Evolutionary conservation across 2,329 filamentous ascomycete genomes (phyloP).

Genomic region (Chrysoporthe austroafricana): DNA sequence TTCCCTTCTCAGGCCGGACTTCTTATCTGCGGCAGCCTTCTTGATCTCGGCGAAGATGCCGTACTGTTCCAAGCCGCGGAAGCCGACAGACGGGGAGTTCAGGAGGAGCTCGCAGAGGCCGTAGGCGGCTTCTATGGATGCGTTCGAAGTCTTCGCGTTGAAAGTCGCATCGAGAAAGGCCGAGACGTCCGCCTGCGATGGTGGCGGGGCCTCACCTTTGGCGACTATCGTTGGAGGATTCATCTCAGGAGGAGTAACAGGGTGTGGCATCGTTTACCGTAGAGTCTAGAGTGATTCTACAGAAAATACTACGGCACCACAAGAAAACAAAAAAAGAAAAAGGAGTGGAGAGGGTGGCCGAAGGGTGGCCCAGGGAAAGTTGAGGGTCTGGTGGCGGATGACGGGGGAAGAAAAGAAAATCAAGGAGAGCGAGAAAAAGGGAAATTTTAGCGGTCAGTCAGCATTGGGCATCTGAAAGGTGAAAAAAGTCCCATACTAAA

Average conservation of each 20-base stretch:
- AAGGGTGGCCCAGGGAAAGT: constrained; percentile 19
- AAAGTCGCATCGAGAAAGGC: constrained; percentile 70
- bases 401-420: neutral
- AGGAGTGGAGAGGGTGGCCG: constrained; percentile 29
- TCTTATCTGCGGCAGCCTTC: constrained; percentile 90
- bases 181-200: constrained; percentile 68
- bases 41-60: constrained; percentile 60
- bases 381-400: neutral
- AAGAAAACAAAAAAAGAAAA: constrained; percentile 11
- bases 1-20: constrained; percentile 82
- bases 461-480: constrained; percentile 8
- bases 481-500: neutral
- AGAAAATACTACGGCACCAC: constrained; percentile 7
- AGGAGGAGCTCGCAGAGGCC: constrained; percentile 63
- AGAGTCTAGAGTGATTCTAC: constrained; percentile 9
- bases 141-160: constrained; percentile 67
- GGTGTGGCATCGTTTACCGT: constrained; percentile 32
- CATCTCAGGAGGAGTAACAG: constrained; percentile 31
- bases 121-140: constrained; percentile 68
- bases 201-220: constrained; percentile 48
- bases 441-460: constrained; percentile 11
- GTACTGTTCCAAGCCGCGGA: constrained; percentile 56
- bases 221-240: constrained; percentile 32
- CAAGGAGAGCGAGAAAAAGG: neutral
- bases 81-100: constrained; percentile 52